Percentiles rank a stretch among this genome's conserved stretches.
phyloP scores from a whole-genome alignment of 345 rosid genomes.

The Citrus hindsii region DNA sequence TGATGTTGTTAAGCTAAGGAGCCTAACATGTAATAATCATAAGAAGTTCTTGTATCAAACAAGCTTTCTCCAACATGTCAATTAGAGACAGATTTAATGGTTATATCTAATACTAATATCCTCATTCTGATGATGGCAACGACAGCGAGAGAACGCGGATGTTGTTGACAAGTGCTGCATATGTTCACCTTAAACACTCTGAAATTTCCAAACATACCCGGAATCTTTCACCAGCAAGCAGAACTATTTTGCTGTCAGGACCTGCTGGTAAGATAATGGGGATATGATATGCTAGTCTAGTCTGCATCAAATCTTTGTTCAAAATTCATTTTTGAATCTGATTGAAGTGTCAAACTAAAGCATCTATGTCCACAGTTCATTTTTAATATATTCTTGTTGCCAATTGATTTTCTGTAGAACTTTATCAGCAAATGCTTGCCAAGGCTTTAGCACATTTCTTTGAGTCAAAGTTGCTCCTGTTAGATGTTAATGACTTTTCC shows the following conservation, averaged over 20 bases:
- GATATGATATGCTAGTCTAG: not conserved
- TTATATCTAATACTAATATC: not conserved
- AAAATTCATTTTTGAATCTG: not conserved
- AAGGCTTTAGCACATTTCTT: conserved; percentile 82
- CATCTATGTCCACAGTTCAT: not conserved
- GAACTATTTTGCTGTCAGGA: conserved; percentile 84
- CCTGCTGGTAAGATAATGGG: conserved; percentile 63
- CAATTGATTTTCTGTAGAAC: conserved; percentile 40
- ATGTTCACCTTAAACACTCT: conserved; percentile 69
- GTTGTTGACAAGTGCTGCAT: conserved; percentile 81
- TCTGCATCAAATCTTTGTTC: not conserved
- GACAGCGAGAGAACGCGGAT: conserved; percentile 67
- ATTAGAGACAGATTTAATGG: not conserved
- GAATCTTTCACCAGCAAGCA: conserved; percentile 91
- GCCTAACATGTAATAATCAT: not conserved
- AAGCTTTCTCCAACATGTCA: too few relatives aligned
- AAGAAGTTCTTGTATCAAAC: not conserved
- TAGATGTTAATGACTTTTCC: conserved; percentile 80
- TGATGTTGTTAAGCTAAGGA: not conserved
- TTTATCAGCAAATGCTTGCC: conserved; percentile 92
- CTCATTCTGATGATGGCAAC: conserved; percentile 15
- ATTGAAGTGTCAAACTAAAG: conserved; percentile 2
- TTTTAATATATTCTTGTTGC: conserved; percentile 13
- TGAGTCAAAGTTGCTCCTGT: conserved; percentile 73
- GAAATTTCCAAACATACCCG: conserved; percentile 85